A percentile compares a stretch with the other conserved stretches of the same genome.
Evolutionary conservation across 345 rosid species (phyloP).

Genomic region (Sapria himalayana): DNA sequence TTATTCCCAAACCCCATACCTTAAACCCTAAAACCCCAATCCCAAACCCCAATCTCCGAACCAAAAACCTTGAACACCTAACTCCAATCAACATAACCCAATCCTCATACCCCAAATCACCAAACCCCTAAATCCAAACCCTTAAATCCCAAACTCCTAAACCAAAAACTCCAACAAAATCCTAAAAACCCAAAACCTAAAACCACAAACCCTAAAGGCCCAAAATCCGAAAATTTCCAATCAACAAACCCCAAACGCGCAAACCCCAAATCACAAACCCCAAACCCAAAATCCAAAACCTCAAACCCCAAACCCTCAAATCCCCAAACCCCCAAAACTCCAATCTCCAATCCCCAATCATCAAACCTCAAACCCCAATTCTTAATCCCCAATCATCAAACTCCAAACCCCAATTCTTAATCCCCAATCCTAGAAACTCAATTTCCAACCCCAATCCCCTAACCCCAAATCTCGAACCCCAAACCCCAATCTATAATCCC

Average conservation of each 20-base stretch:
- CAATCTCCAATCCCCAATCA: no score
- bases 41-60: conserved; percentile 3
- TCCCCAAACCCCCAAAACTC: no score
- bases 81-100: conserved; percentile 1
- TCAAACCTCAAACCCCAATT: no score
- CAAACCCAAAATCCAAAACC: no score
- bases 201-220: neutral
- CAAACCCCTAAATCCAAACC: conserved; percentile 6
- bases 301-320: no score
- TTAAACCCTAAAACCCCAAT: conserved; percentile 6
- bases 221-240: neutral
- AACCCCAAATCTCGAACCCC: conserved; percentile 2
- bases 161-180: neutral
- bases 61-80: conserved; percentile 1
- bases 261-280: no score
- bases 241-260: no score
- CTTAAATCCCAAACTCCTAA: conserved; percentile 5
- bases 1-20: conserved; percentile 2
- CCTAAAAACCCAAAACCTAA: no score
- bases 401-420: no score
- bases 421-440: no score
- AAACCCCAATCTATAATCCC: no score
- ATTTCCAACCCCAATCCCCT: conserved; percentile 4
- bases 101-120: conserved; percentile 6
- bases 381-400: no score